Conservation (phyloP, 1,284 basidiomycete genomes). For the Uromyces viciae-fabae region DNA sequence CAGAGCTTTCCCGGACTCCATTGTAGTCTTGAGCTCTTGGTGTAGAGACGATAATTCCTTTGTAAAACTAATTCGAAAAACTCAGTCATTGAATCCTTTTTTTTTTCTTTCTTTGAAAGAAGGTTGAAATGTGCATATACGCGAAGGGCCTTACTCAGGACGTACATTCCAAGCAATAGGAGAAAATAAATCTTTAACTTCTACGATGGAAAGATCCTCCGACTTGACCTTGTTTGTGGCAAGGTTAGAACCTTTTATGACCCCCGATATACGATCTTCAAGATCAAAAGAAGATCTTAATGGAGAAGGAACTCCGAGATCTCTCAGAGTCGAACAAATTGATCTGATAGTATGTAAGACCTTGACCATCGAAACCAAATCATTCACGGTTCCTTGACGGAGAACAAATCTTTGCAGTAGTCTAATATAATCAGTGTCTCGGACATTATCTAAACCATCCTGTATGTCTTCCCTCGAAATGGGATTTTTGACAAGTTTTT, state of each 20-base stretch:
- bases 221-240: background rate
- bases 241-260: background rate
- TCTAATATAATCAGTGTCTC: constrained; percentile 69
- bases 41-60: constrained; percentile 20
- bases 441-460: constrained; percentile 52
- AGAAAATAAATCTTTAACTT: constrained; percentile 26
- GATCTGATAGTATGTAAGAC: constrained; percentile 58
- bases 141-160: constrained; percentile 12
- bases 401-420: constrained; percentile 74
- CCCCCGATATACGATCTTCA: background rate
- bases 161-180: constrained; percentile 24
- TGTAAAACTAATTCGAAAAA: constrained; percentile 7
- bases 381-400: constrained; percentile 66
- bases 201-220: constrained; percentile 4
- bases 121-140: background rate
- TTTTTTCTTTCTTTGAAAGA: no score
- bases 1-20: constrained; percentile 25
- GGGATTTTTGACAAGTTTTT: constrained; percentile 65
- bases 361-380: constrained; percentile 65
- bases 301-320: background rate
- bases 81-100: background rate
- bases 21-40: background rate
- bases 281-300: constrained; percentile 11
- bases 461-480: constrained; percentile 69
- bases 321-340: constrained; percentile 1